phyloP scores from a whole-genome alignment of 768 basidiomycete genomes.

The Lactarius vividus region DNA sequence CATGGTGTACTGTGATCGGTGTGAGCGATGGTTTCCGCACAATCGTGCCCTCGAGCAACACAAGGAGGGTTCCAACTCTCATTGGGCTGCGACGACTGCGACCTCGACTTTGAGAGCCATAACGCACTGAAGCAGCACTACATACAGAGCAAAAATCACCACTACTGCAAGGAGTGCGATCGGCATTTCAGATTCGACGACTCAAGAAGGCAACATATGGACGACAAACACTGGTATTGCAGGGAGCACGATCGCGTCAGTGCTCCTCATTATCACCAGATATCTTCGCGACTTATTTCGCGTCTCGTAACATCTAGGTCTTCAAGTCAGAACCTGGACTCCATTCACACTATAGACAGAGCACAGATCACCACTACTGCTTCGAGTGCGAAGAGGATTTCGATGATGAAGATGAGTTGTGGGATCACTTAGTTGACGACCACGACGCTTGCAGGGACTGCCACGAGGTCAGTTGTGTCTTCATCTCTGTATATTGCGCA shows the following conservation, averaged over 20 bases:
- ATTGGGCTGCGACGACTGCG: conserved; percentile 48
- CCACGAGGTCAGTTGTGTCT: background rate
- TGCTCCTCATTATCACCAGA: conserved; percentile 9
- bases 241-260: background rate
- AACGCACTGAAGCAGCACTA: background rate
- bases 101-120: conserved; percentile 41
- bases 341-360: conserved; percentile 44
- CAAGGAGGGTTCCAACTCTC: conserved; percentile 32
- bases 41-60: conserved; percentile 31
- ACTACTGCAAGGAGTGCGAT: conserved; percentile 8
- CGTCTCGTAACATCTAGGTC: conserved; percentile 25
- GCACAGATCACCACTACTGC: background rate
- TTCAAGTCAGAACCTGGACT: conserved; percentile 43
- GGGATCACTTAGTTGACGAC: conserved; percentile 3
- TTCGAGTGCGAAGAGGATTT: background rate
- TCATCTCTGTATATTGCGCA: background rate
- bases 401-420: conserved; percentile 5
- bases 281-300: background rate
- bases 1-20: background rate
- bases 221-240: conserved; percentile 10
- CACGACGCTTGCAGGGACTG: conserved; percentile 14
- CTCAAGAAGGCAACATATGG: conserved; percentile 1
- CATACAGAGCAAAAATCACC: background rate
- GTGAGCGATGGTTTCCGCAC: conserved; percentile 22
- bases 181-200: background rate